Evolutionary conservation across 371 early-diverging fungal genomes (phyloP).

Genomic region (Umbelopsis sp.): DNA sequence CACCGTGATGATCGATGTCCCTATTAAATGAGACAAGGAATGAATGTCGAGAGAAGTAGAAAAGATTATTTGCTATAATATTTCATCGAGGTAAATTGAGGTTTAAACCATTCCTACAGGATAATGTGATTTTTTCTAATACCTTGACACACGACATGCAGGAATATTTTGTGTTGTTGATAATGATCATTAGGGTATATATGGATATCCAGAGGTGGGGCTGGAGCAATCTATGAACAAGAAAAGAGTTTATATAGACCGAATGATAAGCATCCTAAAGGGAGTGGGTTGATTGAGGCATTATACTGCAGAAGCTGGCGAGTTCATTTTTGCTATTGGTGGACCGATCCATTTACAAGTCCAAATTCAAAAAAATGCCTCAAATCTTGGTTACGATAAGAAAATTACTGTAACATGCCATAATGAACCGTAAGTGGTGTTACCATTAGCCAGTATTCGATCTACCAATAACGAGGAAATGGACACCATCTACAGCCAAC

Average conservation of each 20-base stretch:
- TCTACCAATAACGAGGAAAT: too few species aligned
- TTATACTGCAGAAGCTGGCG: neutral
- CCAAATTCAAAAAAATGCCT: neutral
- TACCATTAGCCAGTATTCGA: too few species aligned
- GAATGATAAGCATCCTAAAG: neutral
- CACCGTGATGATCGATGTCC: slow-evolving; percentile 15
- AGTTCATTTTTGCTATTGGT: slow-evolving; percentile 4
- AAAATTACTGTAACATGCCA: too few species aligned
- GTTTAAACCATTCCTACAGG: too few species aligned
- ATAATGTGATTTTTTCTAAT: neutral
- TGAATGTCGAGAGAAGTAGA: neutral
- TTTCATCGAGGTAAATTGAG: too few species aligned
- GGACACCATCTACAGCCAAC: too few species aligned
- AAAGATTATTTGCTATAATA: neutral
- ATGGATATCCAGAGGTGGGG: neutral
- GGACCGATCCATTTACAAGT: neutral
- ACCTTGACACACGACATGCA: slow-evolving; percentile 8
- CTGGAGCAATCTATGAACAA: neutral
- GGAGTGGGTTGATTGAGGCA: neutral
- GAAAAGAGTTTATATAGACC: neutral
- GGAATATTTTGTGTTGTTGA: slow-evolving; percentile 3
- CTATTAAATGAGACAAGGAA: neutral
- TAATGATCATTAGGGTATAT: neutral
- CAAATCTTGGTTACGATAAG: neutral
- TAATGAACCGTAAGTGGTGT: too few species aligned